These are phyloP conservation scores for Diaporthe nobilis DNA, from an alignment of 2,329 filamentous ascomycete genomes.

Conservation along the genomic window DNA sequence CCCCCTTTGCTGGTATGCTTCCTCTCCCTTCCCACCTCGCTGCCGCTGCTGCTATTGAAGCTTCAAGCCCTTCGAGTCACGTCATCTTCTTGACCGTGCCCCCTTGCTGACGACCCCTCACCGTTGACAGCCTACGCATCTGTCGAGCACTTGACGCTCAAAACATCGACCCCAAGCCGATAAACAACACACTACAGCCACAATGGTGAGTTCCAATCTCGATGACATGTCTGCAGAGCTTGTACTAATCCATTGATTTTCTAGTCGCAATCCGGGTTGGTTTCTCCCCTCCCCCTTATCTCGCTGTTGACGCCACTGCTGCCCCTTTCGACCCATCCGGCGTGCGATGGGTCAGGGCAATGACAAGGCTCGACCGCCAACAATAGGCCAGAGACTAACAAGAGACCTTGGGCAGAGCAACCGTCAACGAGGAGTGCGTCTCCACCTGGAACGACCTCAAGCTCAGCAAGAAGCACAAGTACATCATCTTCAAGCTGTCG, in stretches of 20 bases:
- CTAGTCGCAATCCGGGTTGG: conserved; percentile 79
- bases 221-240: not conserved
- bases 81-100: conserved; percentile 30
- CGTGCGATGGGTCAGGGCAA: not conserved
- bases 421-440: conserved; percentile 80
- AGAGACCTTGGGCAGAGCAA: conserved; percentile 67
- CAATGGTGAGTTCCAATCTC: conserved; percentile 37
- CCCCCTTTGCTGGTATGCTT: conserved; percentile 35
- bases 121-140: conserved; percentile 40
- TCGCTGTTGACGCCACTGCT: conserved; percentile 7
- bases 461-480: conserved; percentile 85
- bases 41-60: not conserved
- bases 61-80: conserved; percentile 34
- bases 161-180: conserved; percentile 30
- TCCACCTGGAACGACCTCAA: conserved; percentile 84
- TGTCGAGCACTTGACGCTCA: conserved; percentile 31
- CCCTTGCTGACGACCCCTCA: conserved; percentile 42
- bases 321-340: conserved; percentile 10
- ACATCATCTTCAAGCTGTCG: conserved; percentile 89
- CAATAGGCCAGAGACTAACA: conserved; percentile 27
- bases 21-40: not conserved
- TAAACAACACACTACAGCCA: conserved; percentile 31
- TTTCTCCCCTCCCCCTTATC: conserved; percentile 50
- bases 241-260: conserved; percentile 29
- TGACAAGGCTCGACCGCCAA: conserved; percentile 31